Evolutionary conservation across 2,329 filamentous ascomycete genomes (phyloP).

Genomic region (Lachnellula willkommii): DNA sequence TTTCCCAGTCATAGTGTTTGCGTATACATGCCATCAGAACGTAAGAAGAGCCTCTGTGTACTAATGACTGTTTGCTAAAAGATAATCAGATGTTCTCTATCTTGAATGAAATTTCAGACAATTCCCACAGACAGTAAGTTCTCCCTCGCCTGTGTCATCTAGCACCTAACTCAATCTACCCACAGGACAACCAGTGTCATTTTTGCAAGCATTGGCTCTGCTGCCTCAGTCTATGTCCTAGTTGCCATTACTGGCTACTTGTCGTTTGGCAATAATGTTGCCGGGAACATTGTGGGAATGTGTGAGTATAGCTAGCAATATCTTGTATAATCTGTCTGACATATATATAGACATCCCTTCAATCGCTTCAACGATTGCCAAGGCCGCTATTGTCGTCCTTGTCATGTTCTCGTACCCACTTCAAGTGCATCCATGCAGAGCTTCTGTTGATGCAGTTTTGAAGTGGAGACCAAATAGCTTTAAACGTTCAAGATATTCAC

Average conservation of each 20-base stretch:
- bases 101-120: conserved; percentile 86
- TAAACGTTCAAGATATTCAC: conserved; percentile 32
- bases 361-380: conserved; percentile 82
- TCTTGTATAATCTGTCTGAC: conserved; percentile 4
- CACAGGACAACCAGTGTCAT: conserved; percentile 72
- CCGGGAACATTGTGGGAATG: conserved; percentile 91
- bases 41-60: conserved; percentile 43
- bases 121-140: conserved; percentile 55
- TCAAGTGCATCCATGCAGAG: conserved; percentile 91
- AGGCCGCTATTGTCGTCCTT: conserved; percentile 89
- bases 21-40: conserved; percentile 99
- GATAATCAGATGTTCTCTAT: conserved; percentile 87
- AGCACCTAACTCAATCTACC: conserved; percentile 1
- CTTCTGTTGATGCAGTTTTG: conserved; percentile 89
- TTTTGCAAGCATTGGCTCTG: conserved; percentile 76
- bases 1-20: conserved; percentile 93
- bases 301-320: conserved; percentile 49
- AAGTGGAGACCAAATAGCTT: conserved; percentile 70
- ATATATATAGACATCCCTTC: conserved; percentile 56
- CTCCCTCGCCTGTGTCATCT: background rate
- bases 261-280: conserved; percentile 84
- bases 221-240: conserved; percentile 80
- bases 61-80: conserved; percentile 26
- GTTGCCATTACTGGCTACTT: conserved; percentile 94
- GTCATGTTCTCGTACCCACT: conserved; percentile 96